A percentile compares a stretch with the other conserved stretches of the same genome.
Conservation (phyloP, 306 rosid genomes). For the Vigna nakashimae region DNA sequence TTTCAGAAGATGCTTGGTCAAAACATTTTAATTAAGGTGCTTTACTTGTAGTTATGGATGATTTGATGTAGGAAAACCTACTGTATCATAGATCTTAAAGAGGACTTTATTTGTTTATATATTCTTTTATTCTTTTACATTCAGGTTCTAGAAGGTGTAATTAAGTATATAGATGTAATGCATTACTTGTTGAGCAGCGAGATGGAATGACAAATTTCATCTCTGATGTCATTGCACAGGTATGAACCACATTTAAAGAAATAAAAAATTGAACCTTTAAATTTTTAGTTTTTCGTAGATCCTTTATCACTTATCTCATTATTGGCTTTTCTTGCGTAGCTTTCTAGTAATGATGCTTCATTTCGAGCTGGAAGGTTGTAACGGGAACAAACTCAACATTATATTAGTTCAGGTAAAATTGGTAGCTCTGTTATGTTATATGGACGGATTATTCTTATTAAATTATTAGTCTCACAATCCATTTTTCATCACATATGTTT, state of each 20-base stretch:
- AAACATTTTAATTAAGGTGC: background rate
- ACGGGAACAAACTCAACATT: slow-evolving; percentile 93
- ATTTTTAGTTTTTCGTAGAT: background rate
- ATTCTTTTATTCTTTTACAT: slow-evolving; percentile 4
- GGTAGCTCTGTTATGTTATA: slow-evolving; percentile 9
- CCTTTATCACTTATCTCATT: slow-evolving; percentile 23
- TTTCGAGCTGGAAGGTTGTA: slow-evolving; percentile 91
- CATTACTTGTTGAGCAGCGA: slow-evolving; percentile 92
- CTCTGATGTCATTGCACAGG: slow-evolving; percentile 39
- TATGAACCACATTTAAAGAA: slow-evolving; percentile 32
- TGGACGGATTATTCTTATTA: background rate
- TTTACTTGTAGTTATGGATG: slow-evolving; percentile 7
- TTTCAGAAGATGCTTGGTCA: background rate
- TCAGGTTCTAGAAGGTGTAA: slow-evolving; percentile 97
- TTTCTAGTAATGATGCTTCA: slow-evolving; percentile 87
- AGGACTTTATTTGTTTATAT: background rate
- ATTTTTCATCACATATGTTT: slow-evolving; percentile 2
- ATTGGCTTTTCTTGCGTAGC: slow-evolving; percentile 55
- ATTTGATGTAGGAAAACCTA: slow-evolving; percentile 10
- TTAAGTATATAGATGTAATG: slow-evolving; percentile 99
- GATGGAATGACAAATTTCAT: slow-evolving; percentile 93
- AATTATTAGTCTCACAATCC: background rate
- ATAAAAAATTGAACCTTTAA: background rate
- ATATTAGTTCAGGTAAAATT: slow-evolving; percentile 90
- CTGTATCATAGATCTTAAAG: slow-evolving; percentile 15